phyloP scores from a whole-genome alignment of 139 green algal species.

The Prasinococcaceae sp. region DNA sequence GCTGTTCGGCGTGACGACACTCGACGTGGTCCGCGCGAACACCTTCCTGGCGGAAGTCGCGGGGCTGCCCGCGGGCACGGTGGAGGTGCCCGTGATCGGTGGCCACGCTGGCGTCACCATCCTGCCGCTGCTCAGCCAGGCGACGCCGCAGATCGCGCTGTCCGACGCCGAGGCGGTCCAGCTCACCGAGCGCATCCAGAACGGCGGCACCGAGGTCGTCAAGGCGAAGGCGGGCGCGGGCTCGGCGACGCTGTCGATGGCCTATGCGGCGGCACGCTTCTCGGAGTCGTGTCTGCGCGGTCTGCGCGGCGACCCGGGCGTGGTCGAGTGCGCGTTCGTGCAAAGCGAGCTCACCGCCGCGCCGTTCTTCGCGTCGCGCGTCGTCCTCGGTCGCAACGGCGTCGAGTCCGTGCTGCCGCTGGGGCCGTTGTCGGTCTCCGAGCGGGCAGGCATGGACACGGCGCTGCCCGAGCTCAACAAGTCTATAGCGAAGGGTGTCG shows the following conservation, averaged over 20 bases:
- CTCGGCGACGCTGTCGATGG: slow-evolving; percentile 94
- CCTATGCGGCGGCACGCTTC: slow-evolving; percentile 90
- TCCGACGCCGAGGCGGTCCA: slow-evolving; percentile 56
- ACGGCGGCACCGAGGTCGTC: slow-evolving; percentile 97
- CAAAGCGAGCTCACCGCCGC: slow-evolving; percentile 41
- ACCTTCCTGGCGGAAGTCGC: slow-evolving; percentile 37
- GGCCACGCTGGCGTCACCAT: slow-evolving; percentile 97
- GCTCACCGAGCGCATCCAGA: slow-evolving; percentile 79
- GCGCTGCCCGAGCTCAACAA: slow-evolving; percentile 51
- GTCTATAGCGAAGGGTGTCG: slow-evolving; percentile 64
- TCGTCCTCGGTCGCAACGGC: slow-evolving; percentile 55
- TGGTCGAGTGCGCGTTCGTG: slow-evolving; percentile 87
- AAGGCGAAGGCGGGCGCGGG: slow-evolving; percentile 68
- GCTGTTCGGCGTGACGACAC: slow-evolving; percentile 41
- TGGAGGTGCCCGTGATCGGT: slow-evolving; percentile 92
- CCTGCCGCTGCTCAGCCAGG: slow-evolving; percentile 94
- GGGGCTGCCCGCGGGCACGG: slow-evolving; percentile 56
- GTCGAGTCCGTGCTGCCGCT: slow-evolving; percentile 64
- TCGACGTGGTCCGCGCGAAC: slow-evolving; percentile 82
- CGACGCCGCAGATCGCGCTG: slow-evolving; percentile 61
- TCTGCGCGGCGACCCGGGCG: slow-evolving; percentile 64
- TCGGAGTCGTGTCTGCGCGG: slow-evolving; percentile 78
- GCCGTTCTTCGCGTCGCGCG: slow-evolving; percentile 54
- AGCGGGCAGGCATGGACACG: slow-evolving; percentile 41
- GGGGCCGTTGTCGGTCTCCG: slow-evolving; percentile 46